These are phyloP conservation scores for Marsdenia floribunda DNA, from an alignment of 257 asterid genomes.

Conservation along the genomic window DNA sequence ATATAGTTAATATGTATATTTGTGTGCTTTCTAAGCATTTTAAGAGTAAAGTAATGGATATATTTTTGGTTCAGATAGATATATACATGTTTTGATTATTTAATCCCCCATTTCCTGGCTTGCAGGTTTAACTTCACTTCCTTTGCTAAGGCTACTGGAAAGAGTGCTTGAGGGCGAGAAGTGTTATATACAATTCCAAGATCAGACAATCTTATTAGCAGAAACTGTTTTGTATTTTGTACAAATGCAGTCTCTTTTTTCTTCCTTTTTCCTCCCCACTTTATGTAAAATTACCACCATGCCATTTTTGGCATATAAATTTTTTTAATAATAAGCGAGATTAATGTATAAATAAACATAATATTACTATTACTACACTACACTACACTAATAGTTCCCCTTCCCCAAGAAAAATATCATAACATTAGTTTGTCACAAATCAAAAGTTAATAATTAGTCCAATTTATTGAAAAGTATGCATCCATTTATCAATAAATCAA, in stretches of 20 bases:
- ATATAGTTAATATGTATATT: no score
- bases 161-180: constrained; percentile 8
- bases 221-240: constrained; percentile 11
- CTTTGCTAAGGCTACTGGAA: constrained; percentile 23
- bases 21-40: neutral
- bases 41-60: no score
- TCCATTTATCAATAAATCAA: no score
- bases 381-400: no score
- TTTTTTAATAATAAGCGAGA: neutral
- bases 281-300: neutral
- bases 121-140: constrained; percentile 26
- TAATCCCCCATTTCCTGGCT: neutral
- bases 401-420: no score
- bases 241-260: constrained; percentile 1
- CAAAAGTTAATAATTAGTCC: no score
- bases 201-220: neutral
- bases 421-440: no score
- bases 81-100: neutral
- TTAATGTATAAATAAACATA: no score
- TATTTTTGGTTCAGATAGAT: neutral
- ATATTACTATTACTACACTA: no score
- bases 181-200: neutral
- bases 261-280: neutral
- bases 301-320: neutral
- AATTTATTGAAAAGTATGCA: no score